These are phyloP conservation scores for Astrephomene gubernaculifera DNA, from an alignment of 139 green algal genomes.

Conservation along the genomic window DNA sequence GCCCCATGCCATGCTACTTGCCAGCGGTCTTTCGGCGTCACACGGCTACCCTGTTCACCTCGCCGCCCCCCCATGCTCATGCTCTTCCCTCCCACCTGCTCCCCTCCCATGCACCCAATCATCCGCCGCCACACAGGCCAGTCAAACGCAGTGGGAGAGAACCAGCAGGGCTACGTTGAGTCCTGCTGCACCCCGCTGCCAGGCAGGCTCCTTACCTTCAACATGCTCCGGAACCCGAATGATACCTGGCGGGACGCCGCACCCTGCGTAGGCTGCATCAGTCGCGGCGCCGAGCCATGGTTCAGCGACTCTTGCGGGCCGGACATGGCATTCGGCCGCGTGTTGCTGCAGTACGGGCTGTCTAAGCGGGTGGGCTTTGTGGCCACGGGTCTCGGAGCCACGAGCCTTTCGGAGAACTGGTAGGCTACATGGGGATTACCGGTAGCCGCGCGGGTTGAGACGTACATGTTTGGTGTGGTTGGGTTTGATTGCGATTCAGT, in stretches of 20 bases:
- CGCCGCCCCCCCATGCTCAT: no score
- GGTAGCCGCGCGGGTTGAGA: no score
- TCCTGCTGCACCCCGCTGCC: not conserved
- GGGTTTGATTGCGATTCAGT: no score
- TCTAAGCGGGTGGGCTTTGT: not conserved
- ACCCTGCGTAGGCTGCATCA: slow-evolving; percentile 23
- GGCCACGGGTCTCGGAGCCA: not conserved
- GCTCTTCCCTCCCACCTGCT: no score
- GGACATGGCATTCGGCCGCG: slow-evolving; percentile 11
- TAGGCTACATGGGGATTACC: no score
- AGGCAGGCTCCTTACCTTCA: slow-evolving; percentile 1
- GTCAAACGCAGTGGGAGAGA: slow-evolving; percentile 6
- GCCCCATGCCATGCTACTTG: no score
- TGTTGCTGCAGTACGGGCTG: slow-evolving; percentile 12
- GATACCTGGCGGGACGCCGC: not conserved
- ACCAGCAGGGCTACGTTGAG: not conserved
- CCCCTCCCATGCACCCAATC: no score
- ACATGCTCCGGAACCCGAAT: not conserved
- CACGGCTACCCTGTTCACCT: no score
- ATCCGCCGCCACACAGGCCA: not conserved
- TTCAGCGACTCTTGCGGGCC: not conserved
- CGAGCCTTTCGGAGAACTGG: not conserved
- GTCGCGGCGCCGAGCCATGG: not conserved
- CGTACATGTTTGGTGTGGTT: no score
- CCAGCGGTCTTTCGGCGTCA: no score